Conservation (phyloP, 2,329 filamentous ascomycete genomes). For the Karstenula rhodostoma region DNA sequence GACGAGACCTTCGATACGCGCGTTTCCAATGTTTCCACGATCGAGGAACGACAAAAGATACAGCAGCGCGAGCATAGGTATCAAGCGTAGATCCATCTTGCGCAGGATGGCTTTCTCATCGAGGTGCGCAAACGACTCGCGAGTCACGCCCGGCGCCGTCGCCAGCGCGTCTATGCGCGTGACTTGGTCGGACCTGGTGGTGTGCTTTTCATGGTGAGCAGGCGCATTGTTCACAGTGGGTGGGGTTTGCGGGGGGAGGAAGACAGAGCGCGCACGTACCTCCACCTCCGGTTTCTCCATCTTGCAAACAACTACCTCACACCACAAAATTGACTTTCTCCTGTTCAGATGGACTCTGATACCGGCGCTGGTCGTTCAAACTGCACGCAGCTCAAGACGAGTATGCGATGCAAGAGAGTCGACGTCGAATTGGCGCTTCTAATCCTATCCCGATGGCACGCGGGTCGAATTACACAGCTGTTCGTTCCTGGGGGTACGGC, state of each 20-base stretch:
- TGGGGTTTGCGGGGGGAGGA: background rate
- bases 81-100: slow-evolving; percentile 52
- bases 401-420: no score
- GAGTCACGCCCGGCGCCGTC: slow-evolving; percentile 34
- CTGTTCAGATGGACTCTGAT: background rate
- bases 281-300: slow-evolving; percentile 16
- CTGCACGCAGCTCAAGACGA: no score
- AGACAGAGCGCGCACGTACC: slow-evolving; percentile 1
- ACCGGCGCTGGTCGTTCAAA: no score
- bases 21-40: slow-evolving; percentile 54
- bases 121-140: slow-evolving; percentile 46
- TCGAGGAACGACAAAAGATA: slow-evolving; percentile 50
- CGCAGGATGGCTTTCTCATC: slow-evolving; percentile 51
- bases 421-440: no score
- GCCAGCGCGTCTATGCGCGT: slow-evolving; percentile 36
- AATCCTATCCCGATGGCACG: no score
- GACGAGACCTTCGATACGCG: slow-evolving; percentile 45
- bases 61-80: slow-evolving; percentile 50
- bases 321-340: background rate
- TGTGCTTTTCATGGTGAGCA: background rate
- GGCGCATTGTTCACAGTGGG: background rate
- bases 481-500: no score
- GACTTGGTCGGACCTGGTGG: slow-evolving; percentile 27
- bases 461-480: no score
- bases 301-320: background rate